Evolutionary conservation across 2,329 filamentous ascomycete genomes (phyloP).

Genomic region (Pseudogymnoascus sp.): DNA sequence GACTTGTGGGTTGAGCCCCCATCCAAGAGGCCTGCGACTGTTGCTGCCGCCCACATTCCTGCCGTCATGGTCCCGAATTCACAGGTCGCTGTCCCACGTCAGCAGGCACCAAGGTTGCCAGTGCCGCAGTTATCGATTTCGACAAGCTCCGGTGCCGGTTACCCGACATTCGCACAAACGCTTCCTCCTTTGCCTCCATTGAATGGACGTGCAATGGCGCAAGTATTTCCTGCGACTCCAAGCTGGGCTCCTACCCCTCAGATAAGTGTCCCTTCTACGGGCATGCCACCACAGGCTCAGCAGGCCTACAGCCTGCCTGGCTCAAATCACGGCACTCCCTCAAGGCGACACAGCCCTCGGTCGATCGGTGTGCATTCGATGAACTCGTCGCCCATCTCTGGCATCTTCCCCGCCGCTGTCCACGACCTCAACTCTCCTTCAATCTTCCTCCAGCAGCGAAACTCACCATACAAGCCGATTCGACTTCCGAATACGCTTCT

Average conservation of each 20-base stretch:
- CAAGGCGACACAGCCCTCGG: constrained; percentile 27
- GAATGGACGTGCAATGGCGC: constrained; percentile 58
- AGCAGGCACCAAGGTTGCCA: constrained; percentile 48
- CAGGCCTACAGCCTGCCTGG: background rate
- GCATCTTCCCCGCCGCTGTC: constrained; percentile 36
- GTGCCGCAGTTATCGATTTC: constrained; percentile 57
- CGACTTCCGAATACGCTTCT: constrained; percentile 85
- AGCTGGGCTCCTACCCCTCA: constrained; percentile 39
- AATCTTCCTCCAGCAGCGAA: constrained; percentile 76
- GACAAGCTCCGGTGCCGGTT: constrained; percentile 23
- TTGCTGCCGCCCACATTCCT: constrained; percentile 13
- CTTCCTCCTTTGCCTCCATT: constrained; percentile 24
- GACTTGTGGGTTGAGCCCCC: constrained; percentile 45
- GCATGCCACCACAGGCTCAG: constrained; percentile 19
- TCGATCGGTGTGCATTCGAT: constrained; percentile 26
- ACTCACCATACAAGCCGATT: constrained; percentile 87
- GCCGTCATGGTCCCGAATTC: constrained; percentile 11
- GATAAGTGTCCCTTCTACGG: constrained; percentile 23
- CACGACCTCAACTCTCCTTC: constrained; percentile 61
- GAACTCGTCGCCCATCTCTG: constrained; percentile 29
- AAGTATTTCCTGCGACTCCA: constrained; percentile 55
- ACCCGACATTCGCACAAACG: constrained; percentile 19
- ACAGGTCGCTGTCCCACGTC: constrained; percentile 16
- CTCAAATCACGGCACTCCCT: constrained; percentile 25
- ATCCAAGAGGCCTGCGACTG: constrained; percentile 36